A percentile compares a stretch with the other conserved stretches of the same genome.
Evolutionary conservation across 176 grass and related monocot genomes (phyloP).

Genomic region (Elymus sibiricus): DNA sequence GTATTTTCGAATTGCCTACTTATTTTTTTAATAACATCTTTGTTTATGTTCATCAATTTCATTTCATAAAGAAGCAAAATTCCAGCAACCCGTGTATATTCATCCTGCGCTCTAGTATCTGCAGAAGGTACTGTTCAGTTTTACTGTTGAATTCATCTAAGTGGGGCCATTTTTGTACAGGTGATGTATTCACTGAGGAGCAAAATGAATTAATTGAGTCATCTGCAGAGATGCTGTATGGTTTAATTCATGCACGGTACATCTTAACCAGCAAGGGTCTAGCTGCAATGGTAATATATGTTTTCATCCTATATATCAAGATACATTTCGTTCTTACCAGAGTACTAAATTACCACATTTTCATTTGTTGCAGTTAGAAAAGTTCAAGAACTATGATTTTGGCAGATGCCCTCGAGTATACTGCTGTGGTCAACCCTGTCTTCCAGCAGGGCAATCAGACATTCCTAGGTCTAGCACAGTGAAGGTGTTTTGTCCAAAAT

Average conservation of each 20-base stretch:
- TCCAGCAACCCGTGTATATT: neutral
- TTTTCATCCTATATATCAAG: slow-evolving; percentile 15
- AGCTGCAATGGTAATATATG: slow-evolving; percentile 78
- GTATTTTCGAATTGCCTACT: neutral
- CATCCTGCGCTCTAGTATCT: neutral
- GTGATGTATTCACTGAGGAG: slow-evolving; percentile 93
- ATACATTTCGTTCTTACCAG: neutral
- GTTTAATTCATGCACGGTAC: slow-evolving; percentile 90
- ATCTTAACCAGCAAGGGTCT: slow-evolving; percentile 95
- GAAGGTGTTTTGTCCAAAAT: slow-evolving; percentile 98
- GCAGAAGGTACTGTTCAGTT: slow-evolving; percentile 9
- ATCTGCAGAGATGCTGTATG: slow-evolving; percentile 97
- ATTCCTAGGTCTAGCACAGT: slow-evolving; percentile 89
- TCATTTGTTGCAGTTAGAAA: slow-evolving; percentile 64
- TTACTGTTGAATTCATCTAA: slow-evolving; percentile 17
- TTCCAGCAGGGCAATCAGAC: slow-evolving; percentile 92
- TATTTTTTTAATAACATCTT: slow-evolving; percentile 13
- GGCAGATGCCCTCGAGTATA: slow-evolving; percentile 96
- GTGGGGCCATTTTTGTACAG: slow-evolving; percentile 31
- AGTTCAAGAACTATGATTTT: slow-evolving; percentile 97
- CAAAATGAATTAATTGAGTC: slow-evolving; percentile 95
- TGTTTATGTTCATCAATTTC: slow-evolving; percentile 19
- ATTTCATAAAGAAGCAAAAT: slow-evolving; percentile 22
- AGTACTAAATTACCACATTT: slow-evolving; percentile 15
- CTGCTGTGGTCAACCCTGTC: slow-evolving; percentile 90